Percentiles rank a stretch among this genome's conserved stretches.
Conservation (phyloP, 345 rosid species). For the Sapria himalayana region DNA sequence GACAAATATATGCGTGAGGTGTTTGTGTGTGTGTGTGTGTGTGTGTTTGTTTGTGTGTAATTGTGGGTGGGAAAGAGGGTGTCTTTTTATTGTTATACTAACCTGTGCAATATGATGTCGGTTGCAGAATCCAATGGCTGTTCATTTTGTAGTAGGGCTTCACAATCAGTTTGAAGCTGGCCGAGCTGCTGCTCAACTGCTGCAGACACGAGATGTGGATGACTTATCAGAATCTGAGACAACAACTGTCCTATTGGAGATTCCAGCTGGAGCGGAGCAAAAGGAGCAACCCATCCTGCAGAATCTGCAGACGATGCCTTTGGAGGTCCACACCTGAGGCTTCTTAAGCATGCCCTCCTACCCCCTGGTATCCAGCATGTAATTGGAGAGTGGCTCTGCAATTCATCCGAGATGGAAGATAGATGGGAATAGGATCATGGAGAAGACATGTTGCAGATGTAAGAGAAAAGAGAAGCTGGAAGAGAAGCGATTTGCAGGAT, state of each 20-base stretch:
- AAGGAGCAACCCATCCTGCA: conserved; percentile 19
- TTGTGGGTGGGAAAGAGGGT: too few relatives aligned
- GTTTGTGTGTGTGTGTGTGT: too few relatives aligned
- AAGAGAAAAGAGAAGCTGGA: background rate
- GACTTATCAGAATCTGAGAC: conserved; percentile 57
- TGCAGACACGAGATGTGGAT: conserved; percentile 89
- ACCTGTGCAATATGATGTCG: conserved; percentile 73
- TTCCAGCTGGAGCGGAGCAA: conserved; percentile 70
- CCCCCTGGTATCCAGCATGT: conserved; percentile 13
- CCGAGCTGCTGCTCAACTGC: conserved; percentile 95
- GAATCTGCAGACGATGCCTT: conserved; percentile 41
- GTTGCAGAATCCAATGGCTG: conserved; percentile 49
- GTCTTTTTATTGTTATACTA: too few relatives aligned
- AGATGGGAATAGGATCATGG: background rate
- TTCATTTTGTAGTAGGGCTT: conserved; percentile 41
- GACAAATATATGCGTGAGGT: too few relatives aligned
- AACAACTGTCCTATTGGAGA: conserved; percentile 89
- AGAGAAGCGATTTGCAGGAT: background rate
- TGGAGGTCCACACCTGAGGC: conserved; percentile 22
- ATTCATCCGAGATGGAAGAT: conserved; percentile 3
- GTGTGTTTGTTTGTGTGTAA: too few relatives aligned
- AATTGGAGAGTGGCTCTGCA: conserved; percentile 18
- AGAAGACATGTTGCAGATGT: background rate
- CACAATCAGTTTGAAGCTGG: conserved; percentile 76
- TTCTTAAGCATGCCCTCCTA: conserved; percentile 12